Base-by-base conservation (phyloP, 2,329 filamentous ascomycete genomes). In the Botrytis squamosa region DNA sequence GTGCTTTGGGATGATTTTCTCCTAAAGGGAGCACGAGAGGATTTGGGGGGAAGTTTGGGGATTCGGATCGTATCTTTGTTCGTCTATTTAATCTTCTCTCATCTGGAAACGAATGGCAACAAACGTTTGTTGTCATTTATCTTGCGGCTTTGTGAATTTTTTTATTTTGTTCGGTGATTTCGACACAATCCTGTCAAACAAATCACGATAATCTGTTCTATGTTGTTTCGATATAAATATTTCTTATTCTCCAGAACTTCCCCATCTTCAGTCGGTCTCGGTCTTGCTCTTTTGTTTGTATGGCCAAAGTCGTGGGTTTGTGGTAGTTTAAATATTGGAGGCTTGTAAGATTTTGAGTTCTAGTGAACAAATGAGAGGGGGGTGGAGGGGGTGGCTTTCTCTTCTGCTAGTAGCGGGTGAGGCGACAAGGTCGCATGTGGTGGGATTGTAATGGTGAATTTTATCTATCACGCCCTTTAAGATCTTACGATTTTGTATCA, bases 351-450 rank as follows among this genome's bases (percentile, higher is more conserved):
- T 9, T 40, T 18, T 5, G 12, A 40, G 12, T 62, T 62, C 12
- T 40, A 40, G 12, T 62, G 22, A 62, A 40, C 18, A 1, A 12
- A 49, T 4, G 10, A 12, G 9, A 42, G 9, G 9, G 38, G 8
- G 38, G 38, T 1, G 40, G 12, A 12, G 36, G 36, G 14, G 12
- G 3, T 22, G 36, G 7, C 10, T 62, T 40, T 20, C 20, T 62
- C 5, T 20, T 62, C 10, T 38, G 10, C 59, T 40, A 38, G 33
- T 25, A 14, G 36, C 22, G 20, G 20, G 38, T 14, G 57, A 38
- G 18, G 4, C n/a, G 1, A 2, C 4, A 18, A n/a, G 6, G 0
- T 18, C 3, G 0, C 14, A 5, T 40, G 14, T 40, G 36, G 16
- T n/a, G 38, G 7, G 6, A n/a, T 0, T 40, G 7, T 25, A 1